Evolutionary conservation across 208 protist genomes (phyloP).

Genomic region (Sergeia podlipaevii): DNA sequence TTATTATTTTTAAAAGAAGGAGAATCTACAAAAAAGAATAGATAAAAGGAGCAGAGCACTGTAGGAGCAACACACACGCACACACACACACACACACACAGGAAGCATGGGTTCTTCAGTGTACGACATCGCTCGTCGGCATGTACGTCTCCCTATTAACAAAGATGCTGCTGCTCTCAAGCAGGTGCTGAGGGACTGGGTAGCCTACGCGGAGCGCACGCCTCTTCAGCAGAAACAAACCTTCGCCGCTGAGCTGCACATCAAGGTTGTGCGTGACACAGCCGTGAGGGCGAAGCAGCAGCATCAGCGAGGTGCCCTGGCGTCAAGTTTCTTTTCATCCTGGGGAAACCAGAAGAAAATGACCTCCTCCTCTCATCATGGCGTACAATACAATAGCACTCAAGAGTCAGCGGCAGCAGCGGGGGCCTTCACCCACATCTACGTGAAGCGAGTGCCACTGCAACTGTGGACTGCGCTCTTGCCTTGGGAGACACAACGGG

Average conservation of each 20-base stretch:
- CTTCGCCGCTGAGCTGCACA: conserved; percentile 43
- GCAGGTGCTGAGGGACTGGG: conserved; percentile 62
- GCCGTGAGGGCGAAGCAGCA: no score
- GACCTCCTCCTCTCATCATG: neutral
- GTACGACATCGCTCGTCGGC: conserved; percentile 52
- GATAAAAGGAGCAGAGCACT: conserved; percentile 2
- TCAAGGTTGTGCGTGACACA: conserved; percentile 32
- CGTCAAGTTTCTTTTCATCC: no score
- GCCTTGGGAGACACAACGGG: conserved; percentile 85
- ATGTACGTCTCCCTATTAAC: conserved; percentile 52
- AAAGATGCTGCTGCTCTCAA: conserved; percentile 47
- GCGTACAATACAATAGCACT: neutral
- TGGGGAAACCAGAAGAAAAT: no score
- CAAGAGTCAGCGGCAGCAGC: neutral
- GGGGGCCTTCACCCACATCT: neutral
- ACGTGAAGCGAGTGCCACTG: conserved; percentile 44
- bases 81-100: neutral
- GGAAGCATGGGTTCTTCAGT: conserved; percentile 1
- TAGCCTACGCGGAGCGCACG: conserved; percentile 41
- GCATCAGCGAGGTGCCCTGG: no score
- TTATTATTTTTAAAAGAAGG: conserved; percentile 5
- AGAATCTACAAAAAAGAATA: neutral
- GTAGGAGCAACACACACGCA: neutral
- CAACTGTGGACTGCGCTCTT: conserved; percentile 76
- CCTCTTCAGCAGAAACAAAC: conserved; percentile 54